A percentile compares a stretch with the other conserved stretches of the same genome.
Conservation (phyloP, 257 asterid species). For the Solanum tarapatanum region DNA sequence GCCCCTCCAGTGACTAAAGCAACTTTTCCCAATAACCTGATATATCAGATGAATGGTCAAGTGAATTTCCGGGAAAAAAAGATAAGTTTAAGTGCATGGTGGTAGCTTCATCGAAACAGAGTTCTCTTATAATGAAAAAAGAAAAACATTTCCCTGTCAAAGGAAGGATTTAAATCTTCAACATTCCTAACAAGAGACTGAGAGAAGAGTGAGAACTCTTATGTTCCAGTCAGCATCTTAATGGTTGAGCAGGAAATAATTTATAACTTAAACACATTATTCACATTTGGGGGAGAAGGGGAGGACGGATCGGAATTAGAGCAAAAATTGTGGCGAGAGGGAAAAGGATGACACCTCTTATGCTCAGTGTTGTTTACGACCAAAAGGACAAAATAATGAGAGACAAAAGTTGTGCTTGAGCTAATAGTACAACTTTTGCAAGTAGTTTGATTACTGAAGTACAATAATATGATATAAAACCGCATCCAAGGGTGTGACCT, state of each 20-base stretch:
- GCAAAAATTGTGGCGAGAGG: not conserved
- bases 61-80: not conserved
- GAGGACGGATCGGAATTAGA: not conserved
- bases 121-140: not conserved
- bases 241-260: not conserved
- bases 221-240: not conserved
- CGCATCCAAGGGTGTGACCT: not conserved
- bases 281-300: not conserved
- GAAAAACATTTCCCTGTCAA: not conserved
- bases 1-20: conserved; percentile 95
- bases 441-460: not conserved
- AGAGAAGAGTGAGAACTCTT: not conserved
- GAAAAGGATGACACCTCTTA: not conserved
- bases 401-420: not conserved
- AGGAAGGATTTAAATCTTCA: not conserved
- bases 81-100: not conserved
- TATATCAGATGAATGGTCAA: not conserved
- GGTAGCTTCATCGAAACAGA: not conserved
- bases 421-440: not conserved
- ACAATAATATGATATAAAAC: not conserved
- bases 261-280: not conserved
- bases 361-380: not conserved
- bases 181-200: not conserved
- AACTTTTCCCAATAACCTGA: conserved; percentile 71
- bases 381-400: not conserved